These are phyloP conservation scores for Gaertneriomyces sp. DNA, from an alignment of 192 early-diverging fungal genomes.

Conservation along the genomic window DNA sequence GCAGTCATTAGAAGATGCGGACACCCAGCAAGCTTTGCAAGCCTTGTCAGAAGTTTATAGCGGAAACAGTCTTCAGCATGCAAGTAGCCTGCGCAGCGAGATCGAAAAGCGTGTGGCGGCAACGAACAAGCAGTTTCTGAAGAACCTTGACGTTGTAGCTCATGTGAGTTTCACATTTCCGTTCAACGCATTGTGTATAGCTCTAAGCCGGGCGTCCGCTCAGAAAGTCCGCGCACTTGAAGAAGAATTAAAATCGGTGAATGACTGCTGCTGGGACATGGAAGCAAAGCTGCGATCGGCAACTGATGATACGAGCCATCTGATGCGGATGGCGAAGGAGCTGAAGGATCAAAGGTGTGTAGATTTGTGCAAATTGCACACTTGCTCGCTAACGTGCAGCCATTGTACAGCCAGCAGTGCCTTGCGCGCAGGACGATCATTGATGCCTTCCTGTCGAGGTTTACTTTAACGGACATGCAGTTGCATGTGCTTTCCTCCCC, in stretches of 20 bases:
- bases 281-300: slow-evolving; percentile 50
- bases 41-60: slow-evolving; percentile 62
- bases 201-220: neutral
- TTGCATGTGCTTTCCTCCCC: slow-evolving; percentile 55
- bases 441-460: slow-evolving; percentile 65
- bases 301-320: slow-evolving; percentile 53
- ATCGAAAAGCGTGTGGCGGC: slow-evolving; percentile 55
- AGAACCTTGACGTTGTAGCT: slow-evolving; percentile 54
- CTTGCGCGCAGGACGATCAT: slow-evolving; percentile 53
- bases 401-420: slow-evolving; percentile 44
- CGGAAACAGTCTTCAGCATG: slow-evolving; percentile 43
- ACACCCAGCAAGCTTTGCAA: slow-evolving; percentile 62
- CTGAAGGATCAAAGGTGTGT: slow-evolving; percentile 61
- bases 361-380: slow-evolving; percentile 1
- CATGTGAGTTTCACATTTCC: slow-evolving; percentile 24
- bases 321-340: slow-evolving; percentile 65
- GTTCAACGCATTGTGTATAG: neutral
- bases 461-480: slow-evolving; percentile 69
- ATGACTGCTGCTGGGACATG: slow-evolving; percentile 58
- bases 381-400: neutral
- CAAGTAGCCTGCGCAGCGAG: slow-evolving; percentile 57
- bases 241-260: slow-evolving; percentile 57
- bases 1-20: slow-evolving; percentile 59
- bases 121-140: slow-evolving; percentile 52
- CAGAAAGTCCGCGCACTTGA: slow-evolving; percentile 61